Evolutionary conservation across 345 rosid genomes (phyloP), one percentile per base, ranked within the genome.

Genomic region (Brassica carinata): DNA sequence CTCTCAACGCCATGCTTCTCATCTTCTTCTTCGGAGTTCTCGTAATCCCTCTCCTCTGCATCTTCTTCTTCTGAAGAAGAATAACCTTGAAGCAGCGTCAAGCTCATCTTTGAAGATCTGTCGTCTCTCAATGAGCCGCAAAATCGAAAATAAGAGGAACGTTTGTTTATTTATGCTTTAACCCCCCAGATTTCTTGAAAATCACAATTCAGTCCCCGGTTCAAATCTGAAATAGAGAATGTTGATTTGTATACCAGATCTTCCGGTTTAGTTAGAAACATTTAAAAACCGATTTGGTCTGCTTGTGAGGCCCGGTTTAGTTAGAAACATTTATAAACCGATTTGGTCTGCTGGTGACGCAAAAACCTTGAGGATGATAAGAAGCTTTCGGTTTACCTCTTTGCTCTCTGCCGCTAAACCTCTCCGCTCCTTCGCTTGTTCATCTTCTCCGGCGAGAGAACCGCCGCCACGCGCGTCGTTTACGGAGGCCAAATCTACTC

Each of bases 61-160:
- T 85, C 90, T 68, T 92, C 91, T 67, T 53, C 99, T 70, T 93
- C 98, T 0, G 92, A 87, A 9, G 99, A 96, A 69, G 97, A 91
- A 71, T 96, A 96, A 73, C 90, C 90, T 76, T 92, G 96, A 73
- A 93, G 84, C 8, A 96, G 93, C 36, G 89, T 71, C 83, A 96
- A 83, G 86, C 99, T 96, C 97, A 96, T 94, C 10, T 11, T 74
- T 43, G 65, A 27, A 59, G 73, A 36, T 75, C 75, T 63, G 67
- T 64, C 65, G 58, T 64, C 77, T 34, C 48, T 3, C 63, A 3
- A 58, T 0, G 5, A 64, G 71, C 75, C 66, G 75, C 79, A 19
- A 64, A 38, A 63, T 69, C 69, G 48, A 19, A 27, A 66, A 13
- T 18, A 73, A 67, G 57, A 59, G 59, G 1, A 62, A 15, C 72